A percentile compares a stretch with the other conserved stretches of the same genome.
These are phyloP conservation scores for Xylariaceae sp. DNA, from an alignment of 2,329 filamentous ascomycete species.

Conservation along the genomic window DNA sequence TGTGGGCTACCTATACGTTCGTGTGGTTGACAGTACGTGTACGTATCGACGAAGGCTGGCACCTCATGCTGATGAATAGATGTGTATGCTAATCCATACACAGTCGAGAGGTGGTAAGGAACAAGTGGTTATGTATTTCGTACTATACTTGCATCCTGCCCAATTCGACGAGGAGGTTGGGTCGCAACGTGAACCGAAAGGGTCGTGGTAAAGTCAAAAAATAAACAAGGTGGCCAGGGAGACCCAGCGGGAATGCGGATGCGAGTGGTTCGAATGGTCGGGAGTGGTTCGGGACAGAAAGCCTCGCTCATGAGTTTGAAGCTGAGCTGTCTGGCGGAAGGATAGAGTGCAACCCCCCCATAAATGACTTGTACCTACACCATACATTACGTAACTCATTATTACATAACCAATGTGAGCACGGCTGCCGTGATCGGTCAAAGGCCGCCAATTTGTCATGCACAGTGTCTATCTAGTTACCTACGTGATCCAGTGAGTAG, in stretches of 20 bases:
- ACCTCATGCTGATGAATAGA: conserved; percentile 1
- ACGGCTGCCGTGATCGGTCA: too few relatives aligned
- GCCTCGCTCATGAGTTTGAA: conserved; percentile 11
- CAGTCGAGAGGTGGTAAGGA: conserved; percentile 20
- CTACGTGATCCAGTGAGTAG: too few relatives aligned
- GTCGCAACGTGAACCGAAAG: conserved; percentile 25
- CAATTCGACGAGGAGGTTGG: conserved; percentile 28
- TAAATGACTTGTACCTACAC: too few relatives aligned
- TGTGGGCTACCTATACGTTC: conserved; percentile 7
- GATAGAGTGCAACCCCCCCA: neutral
- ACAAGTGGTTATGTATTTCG: conserved; percentile 29
- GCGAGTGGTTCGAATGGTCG: conserved; percentile 23
- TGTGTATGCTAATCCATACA: conserved; percentile 10
- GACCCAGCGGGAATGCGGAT: conserved; percentile 6
- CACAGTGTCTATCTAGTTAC: too few relatives aligned
- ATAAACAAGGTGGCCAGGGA: conserved; percentile 8
- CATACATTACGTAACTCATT: too few relatives aligned
- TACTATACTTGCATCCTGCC: conserved; percentile 29
- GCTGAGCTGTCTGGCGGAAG: neutral
- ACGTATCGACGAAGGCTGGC: conserved; percentile 3
- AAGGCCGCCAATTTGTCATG: too few relatives aligned
- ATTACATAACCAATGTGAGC: too few relatives aligned
- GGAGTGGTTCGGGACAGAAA: conserved; percentile 13
- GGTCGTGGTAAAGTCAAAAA: conserved; percentile 16
- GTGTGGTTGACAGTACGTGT: conserved; percentile 11